Percentiles rank a stretch among this genome's conserved stretches.
Conservation (phyloP, 1,284 basidiomycete genomes). For the Microbotryum intermedium region DNA sequence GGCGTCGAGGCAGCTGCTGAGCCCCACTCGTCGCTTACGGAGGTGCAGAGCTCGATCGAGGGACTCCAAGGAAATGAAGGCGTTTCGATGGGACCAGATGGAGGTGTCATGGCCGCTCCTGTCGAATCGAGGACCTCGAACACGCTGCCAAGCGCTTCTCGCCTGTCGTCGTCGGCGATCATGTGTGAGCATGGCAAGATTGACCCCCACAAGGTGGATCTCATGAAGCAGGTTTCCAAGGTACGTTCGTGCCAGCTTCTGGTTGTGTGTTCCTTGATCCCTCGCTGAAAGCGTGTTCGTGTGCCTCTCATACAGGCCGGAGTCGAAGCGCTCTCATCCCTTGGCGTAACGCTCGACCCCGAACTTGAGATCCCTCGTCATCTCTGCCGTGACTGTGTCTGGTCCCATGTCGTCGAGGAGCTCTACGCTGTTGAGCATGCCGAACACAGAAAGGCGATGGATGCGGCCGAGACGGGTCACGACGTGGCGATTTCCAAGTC, state of each 20-base stretch:
- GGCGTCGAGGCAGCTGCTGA: background rate
- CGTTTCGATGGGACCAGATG: background rate
- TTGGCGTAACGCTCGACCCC: slow-evolving; percentile 41
- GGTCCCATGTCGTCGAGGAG: slow-evolving; percentile 52
- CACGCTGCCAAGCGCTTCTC: slow-evolving; percentile 1
- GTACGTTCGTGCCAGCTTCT: slow-evolving; percentile 35
- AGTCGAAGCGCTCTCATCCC: slow-evolving; percentile 1
- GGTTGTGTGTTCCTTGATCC: slow-evolving; percentile 31
- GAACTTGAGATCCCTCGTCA: slow-evolving; percentile 44
- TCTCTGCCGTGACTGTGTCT: slow-evolving; percentile 57
- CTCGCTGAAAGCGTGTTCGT: background rate
- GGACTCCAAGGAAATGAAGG: background rate
- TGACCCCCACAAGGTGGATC: slow-evolving; percentile 49
- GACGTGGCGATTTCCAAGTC: slow-evolving; percentile 52
- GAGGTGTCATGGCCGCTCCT: background rate
- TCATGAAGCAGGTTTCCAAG: slow-evolving; percentile 57
- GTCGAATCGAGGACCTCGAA: background rate
- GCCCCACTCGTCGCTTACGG: background rate
- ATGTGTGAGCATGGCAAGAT: slow-evolving; percentile 54
- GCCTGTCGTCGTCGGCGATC: slow-evolving; percentile 40
- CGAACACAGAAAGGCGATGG: slow-evolving; percentile 40
- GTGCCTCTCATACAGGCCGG: background rate
- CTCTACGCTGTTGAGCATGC: slow-evolving; percentile 60
- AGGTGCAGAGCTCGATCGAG: background rate
- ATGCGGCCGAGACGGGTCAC: slow-evolving; percentile 2